A percentile compares a stretch with the other conserved stretches of the same genome.
These are phyloP conservation scores for Trypanosomatidae sp. DNA, from an alignment of 208 protist species.

Conservation along the genomic window DNA sequence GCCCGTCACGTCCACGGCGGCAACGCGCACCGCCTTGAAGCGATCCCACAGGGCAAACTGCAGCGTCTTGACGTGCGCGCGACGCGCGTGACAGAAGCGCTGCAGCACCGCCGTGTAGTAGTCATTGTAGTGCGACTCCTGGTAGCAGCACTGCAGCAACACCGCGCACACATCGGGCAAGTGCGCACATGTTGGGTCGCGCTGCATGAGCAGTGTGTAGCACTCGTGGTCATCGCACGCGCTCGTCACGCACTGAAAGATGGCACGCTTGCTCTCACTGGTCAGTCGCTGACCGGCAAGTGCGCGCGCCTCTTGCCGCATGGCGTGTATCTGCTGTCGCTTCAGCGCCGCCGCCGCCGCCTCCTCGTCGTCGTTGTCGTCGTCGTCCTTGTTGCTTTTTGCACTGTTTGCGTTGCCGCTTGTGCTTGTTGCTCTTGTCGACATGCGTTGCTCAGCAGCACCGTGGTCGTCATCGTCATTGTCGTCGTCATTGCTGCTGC, in stretches of 20 bases:
- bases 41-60: conserved; percentile 79
- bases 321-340: conserved; percentile 17
- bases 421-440: neutral
- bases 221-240: conserved; percentile 65
- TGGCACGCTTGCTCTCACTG: conserved; percentile 61
- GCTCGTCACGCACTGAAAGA: conserved; percentile 42
- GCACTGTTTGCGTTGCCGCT: neutral
- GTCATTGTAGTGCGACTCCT: conserved; percentile 53
- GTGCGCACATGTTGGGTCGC: conserved; percentile 45
- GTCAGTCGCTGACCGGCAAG: conserved; percentile 54
- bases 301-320: conserved; percentile 50
- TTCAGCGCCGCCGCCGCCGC: conserved; percentile 13
- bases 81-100: conserved; percentile 54
- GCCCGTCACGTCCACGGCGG: conserved; percentile 29
- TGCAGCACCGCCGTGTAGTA: conserved; percentile 62
- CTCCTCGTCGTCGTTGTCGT: conserved; percentile 2
- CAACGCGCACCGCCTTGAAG: conserved; percentile 65
- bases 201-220: conserved; percentile 68
- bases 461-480: no score
- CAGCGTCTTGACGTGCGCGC: conserved; percentile 38
- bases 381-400: neutral
- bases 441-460: neutral
- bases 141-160: conserved; percentile 51
- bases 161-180: conserved; percentile 50
- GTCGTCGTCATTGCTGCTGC: no score